phyloP scores from a whole-genome alignment of 176 grass and related monocot genomes.

The Hyparrhenia diplandra region DNA sequence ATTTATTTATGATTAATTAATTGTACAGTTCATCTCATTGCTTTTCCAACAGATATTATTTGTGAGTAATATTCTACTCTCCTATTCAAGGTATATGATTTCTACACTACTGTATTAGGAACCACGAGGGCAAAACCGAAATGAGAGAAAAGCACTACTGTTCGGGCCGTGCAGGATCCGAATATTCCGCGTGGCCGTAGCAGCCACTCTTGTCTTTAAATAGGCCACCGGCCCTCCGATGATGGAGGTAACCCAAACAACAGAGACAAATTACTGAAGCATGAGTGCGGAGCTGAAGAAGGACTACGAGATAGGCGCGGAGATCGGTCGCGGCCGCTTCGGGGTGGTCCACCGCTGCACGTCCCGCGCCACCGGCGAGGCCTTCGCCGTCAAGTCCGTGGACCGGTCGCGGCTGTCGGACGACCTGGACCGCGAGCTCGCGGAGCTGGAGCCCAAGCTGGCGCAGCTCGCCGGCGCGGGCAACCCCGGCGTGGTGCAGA shows the following conservation, averaged over 20 bases:
- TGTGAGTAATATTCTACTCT: background rate
- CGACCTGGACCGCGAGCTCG: constrained; percentile 66
- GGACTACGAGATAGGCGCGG: constrained; percentile 69
- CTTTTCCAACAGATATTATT: too few relatives aligned
- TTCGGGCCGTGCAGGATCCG: constrained; percentile 19
- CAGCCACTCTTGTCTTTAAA: constrained; percentile 23
- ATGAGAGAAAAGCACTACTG: background rate
- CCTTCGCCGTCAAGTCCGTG: constrained; percentile 71
- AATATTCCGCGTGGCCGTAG: constrained; percentile 30
- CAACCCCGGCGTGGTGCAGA: constrained; percentile 73
- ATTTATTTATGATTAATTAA: background rate
- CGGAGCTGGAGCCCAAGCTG: constrained; percentile 57
- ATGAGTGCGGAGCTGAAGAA: constrained; percentile 64
- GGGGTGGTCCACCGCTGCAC: constrained; percentile 68
- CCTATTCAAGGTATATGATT: background rate
- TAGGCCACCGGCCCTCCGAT: background rate
- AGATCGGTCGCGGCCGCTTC: constrained; percentile 80
- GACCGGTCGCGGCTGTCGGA: constrained; percentile 67
- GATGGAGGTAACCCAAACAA: background rate
- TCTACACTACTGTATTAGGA: too few relatives aligned
- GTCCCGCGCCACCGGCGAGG: constrained; percentile 64
- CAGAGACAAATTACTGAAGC: background rate
- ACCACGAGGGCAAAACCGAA: constrained; percentile 1
- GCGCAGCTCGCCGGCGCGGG: constrained; percentile 52
- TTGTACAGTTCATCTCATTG: background rate